Percentiles rank a stretch among this genome's conserved stretches.
Evolutionary conservation across 1,139 yeast species (phyloP).

Genomic region (Pichia sp.): DNA sequence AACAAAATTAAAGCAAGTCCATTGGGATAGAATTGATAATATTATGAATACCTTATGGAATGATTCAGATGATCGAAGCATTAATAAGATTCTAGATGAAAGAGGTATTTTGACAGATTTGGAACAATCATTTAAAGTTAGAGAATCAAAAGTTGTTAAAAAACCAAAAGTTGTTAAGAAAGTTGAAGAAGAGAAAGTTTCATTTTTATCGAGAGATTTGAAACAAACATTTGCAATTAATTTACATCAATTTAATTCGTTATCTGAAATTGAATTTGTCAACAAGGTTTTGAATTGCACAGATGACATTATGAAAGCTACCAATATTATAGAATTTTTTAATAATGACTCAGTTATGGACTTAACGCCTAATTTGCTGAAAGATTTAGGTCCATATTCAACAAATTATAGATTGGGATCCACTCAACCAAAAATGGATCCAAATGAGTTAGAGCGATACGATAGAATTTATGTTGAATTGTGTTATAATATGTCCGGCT

Average conservation of each 20-base stretch:
- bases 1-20: constrained; percentile 78
- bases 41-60: constrained; percentile 80
- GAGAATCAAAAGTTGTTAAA: constrained; percentile 31
- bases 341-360: constrained; percentile 64
- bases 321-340: constrained; percentile 66
- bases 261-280: constrained; percentile 53
- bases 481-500: constrained; percentile 68
- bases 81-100: constrained; percentile 49
- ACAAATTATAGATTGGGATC: constrained; percentile 31
- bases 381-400: constrained; percentile 63
- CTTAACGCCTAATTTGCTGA: constrained; percentile 54
- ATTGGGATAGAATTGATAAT: constrained; percentile 80
- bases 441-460: constrained; percentile 63
- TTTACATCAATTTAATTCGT: constrained; percentile 51
- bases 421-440: constrained; percentile 47
- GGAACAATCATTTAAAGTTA: constrained; percentile 69
- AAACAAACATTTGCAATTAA: constrained; percentile 79
- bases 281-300: constrained; percentile 59
- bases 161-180: not conserved
- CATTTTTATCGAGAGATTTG: constrained; percentile 61
- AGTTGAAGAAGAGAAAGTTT: constrained; percentile 35
- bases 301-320: constrained; percentile 44
- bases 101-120: constrained; percentile 76
- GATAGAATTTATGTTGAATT: constrained; percentile 76
- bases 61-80: constrained; percentile 41